These are phyloP conservation scores for Hanseniaspora pseudoguilliermondii DNA, from an alignment of 805 yeast genomes.

Conservation along the genomic window DNA sequence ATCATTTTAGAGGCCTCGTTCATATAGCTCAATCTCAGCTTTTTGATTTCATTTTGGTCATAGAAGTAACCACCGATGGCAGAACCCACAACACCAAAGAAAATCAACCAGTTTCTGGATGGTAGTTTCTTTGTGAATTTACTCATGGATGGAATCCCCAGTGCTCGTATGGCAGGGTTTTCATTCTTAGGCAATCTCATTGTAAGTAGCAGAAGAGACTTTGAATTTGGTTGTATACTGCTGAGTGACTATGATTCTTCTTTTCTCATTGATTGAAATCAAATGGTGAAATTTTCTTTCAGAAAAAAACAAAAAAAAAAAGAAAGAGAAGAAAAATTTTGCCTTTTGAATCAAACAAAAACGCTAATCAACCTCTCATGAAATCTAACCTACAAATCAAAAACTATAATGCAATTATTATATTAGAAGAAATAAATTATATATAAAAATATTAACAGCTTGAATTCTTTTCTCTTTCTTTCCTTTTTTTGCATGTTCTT, in stretches of 20 bases:
- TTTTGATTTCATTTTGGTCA: conserved; percentile 63
- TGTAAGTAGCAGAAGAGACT: background rate
- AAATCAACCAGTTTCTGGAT: conserved; percentile 84
- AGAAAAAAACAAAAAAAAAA: too few relatives aligned
- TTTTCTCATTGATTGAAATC: background rate
- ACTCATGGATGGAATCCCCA: conserved; percentile 63
- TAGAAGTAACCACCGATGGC: conserved; percentile 66
- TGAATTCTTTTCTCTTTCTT: too few relatives aligned
- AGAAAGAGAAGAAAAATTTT: too few relatives aligned
- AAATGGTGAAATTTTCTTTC: too few relatives aligned
- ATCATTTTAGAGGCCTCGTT: conserved; percentile 22
- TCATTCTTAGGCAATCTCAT: conserved; percentile 14
- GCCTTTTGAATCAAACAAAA: background rate
- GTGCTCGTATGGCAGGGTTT: conserved; percentile 69
- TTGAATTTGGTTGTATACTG: background rate
- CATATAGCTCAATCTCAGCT: conserved; percentile 52
- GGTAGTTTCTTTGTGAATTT: conserved; percentile 42
- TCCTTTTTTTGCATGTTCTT: too few relatives aligned
- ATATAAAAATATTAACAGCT: too few relatives aligned
- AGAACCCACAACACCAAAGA: conserved; percentile 57
- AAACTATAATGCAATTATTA: too few relatives aligned
- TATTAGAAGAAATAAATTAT: too few relatives aligned
- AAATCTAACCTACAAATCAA: too few relatives aligned
- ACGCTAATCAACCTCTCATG: too few relatives aligned
- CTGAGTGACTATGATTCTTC: background rate